Evolutionary conservation across 202 grass and related monocot genomes (phyloP), one percentile per base, ranked within the genome.

Genomic region (Carex sylvatica): DNA sequence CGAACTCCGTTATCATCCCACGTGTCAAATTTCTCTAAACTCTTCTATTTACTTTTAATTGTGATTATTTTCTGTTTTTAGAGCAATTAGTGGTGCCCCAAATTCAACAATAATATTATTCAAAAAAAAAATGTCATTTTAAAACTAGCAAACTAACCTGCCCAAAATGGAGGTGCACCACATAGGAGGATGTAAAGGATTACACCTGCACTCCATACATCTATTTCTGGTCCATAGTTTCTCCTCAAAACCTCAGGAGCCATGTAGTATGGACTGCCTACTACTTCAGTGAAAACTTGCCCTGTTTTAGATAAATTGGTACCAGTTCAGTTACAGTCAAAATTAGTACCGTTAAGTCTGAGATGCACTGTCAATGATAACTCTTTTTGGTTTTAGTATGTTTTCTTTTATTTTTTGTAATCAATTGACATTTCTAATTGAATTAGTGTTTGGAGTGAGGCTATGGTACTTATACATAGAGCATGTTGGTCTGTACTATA

Each of bases 171-270:
- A 67, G 91, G 91, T 14, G 84, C 91, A 35, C 91, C 91, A 78
- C 88, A 92, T 35, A 92, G 85, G 28, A 92, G 91, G 58, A 92
- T 92, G 85, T 90, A 92, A 67, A 92, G 88, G 64, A 92, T 92
- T 59, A 92, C 91, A 81, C 91, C 91, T 86, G 91, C 91, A 80
- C 91, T 92, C 91, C 91, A 90, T 6, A 92, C 83, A 84, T 92
- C 91, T 44, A 90, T 36, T 86, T 92, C 88, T 28, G 88, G 91
- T 2, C 91, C 91, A 54, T 92, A 92, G 63, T 90, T 84, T 83
- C 88, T 68, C 83, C 84, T 92, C 26, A 92, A 54, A 81, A 92
- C 91, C 85, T 92, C 91, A 53, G 91, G 88, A 47, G 91, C 91
- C 91, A 92, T 92, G 83, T 92, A 92, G 69, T 92, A 93, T 35